Conservation (phyloP, 306 rosid genomes). For the Benincasa hispida region DNA sequence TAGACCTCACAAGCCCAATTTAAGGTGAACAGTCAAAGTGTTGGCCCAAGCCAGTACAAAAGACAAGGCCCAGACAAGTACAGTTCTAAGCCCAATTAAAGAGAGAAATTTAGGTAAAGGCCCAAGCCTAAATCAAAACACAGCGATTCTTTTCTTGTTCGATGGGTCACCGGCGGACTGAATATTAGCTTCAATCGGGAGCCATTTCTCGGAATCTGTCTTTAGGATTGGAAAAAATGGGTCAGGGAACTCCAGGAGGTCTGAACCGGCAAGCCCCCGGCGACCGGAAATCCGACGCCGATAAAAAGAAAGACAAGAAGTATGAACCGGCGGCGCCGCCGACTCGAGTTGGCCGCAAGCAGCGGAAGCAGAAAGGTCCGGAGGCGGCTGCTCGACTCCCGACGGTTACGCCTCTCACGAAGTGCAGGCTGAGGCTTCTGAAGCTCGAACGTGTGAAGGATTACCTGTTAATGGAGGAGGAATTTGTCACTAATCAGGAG, state of each 20-base stretch:
- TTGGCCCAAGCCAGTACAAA: background rate
- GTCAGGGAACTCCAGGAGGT: conserved; percentile 95
- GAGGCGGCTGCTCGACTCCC: conserved; percentile 87
- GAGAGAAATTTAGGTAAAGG: background rate
- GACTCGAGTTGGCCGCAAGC: conserved; percentile 78
- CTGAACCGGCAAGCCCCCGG: conserved; percentile 74
- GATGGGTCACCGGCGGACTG: conserved; percentile 1
- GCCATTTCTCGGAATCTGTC: background rate
- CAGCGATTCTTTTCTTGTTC: conserved; percentile 5
- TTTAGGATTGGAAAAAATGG: conserved; percentile 24
- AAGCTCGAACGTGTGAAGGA: conserved; percentile 90
- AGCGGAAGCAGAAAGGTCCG: conserved; percentile 85
- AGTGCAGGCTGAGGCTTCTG: conserved; percentile 73
- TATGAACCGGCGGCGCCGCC: conserved; percentile 95
- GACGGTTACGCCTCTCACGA: conserved; percentile 64
- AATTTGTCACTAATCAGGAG: conserved; percentile 89
- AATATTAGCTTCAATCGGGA: background rate
- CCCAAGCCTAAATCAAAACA: background rate
- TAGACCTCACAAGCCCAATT: background rate
- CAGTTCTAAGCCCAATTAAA: background rate
- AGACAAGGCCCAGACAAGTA: background rate
- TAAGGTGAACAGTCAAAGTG: background rate
- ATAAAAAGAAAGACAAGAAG: conserved; percentile 84
- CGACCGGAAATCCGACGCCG: conserved; percentile 61
- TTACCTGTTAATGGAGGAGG: conserved; percentile 88